These are phyloP conservation scores for Rhodotorula sp. DNA, from an alignment of 1,284 basidiomycete species.

Conservation along the genomic window DNA sequence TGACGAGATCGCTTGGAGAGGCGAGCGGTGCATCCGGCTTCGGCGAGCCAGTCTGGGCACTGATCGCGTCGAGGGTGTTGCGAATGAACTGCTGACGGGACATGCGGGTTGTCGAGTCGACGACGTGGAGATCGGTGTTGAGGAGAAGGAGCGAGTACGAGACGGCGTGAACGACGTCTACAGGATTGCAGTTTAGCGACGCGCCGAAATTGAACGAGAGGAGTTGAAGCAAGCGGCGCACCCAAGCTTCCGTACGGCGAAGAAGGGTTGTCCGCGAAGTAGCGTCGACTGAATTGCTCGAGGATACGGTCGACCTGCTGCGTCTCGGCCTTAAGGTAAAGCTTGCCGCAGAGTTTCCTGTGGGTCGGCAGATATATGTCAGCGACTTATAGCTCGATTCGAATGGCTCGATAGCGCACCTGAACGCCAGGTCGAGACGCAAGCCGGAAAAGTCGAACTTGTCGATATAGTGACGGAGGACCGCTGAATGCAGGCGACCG, in stretches of 20 bases:
- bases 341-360: constrained; percentile 81
- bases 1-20: background rate
- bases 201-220: background rate
- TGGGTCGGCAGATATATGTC: background rate
- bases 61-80: constrained; percentile 84
- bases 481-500: constrained; percentile 68
- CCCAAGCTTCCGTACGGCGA: constrained; percentile 77
- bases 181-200: too few species aligned
- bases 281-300: constrained; percentile 82
- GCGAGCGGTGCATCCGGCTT: background rate
- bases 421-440: constrained; percentile 84
- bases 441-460: constrained; percentile 82
- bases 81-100: constrained; percentile 87
- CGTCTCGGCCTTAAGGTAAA: constrained; percentile 92
- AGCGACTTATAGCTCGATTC: background rate
- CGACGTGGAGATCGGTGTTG: constrained; percentile 96
- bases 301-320: constrained; percentile 97
- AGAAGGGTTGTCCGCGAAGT: constrained; percentile 83
- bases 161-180: constrained; percentile 87
- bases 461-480: constrained; percentile 77
- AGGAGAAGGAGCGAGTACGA: constrained; percentile 89
- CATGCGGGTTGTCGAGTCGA: constrained; percentile 85
- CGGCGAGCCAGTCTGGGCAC: constrained; percentile 56
- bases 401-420: constrained; percentile 55
- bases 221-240: constrained; percentile 52